Conservation (phyloP, 495 filamentous ascomycete genomes). For the Talaromyces thailandensis region DNA sequence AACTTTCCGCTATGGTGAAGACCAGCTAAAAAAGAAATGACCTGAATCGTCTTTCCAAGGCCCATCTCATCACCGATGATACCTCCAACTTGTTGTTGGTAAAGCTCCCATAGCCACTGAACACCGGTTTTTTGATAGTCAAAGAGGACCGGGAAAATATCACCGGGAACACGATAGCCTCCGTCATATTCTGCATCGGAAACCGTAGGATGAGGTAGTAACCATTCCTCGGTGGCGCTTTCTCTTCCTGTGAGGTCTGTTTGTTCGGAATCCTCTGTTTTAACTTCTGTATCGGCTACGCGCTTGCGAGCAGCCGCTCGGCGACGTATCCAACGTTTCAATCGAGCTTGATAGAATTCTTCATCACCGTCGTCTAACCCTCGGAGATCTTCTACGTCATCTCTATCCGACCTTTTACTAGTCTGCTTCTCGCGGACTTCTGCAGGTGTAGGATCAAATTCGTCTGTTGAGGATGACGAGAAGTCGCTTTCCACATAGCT, state of each 20-base stretch:
- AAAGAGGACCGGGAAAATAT: conserved; percentile 83
- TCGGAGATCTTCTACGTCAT: conserved; percentile 56
- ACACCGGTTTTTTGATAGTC: conserved; percentile 94
- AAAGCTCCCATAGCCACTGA: conserved; percentile 93
- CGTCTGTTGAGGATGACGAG: conserved; percentile 29
- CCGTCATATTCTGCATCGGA: conserved; percentile 64
- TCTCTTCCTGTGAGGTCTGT: conserved; percentile 14
- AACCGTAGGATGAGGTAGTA: conserved; percentile 72
- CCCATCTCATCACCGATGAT: conserved; percentile 99
- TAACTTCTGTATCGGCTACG: conserved; percentile 18
- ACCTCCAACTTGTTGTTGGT: conserved; percentile 79
- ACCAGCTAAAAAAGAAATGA: conserved; percentile 83
- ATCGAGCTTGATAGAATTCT: conserved; percentile 64
- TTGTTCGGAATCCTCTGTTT: conserved; percentile 18
- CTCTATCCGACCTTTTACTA: conserved; percentile 23
- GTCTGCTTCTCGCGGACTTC: conserved; percentile 33
- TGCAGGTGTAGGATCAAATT: conserved; percentile 26
- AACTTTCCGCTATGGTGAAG: conserved; percentile 84
- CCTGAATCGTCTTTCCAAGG: conserved; percentile 89
- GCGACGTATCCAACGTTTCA: conserved; percentile 63
- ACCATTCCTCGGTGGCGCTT: conserved; percentile 60
- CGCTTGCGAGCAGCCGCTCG: conserved; percentile 57
- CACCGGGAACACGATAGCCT: conserved; percentile 75
- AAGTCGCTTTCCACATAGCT: conserved; percentile 9
- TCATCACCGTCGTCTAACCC: conserved; percentile 91